Evolutionary conservation across 257 asterid genomes (phyloP).

Genomic region (Salvia rosmarinus): DNA sequence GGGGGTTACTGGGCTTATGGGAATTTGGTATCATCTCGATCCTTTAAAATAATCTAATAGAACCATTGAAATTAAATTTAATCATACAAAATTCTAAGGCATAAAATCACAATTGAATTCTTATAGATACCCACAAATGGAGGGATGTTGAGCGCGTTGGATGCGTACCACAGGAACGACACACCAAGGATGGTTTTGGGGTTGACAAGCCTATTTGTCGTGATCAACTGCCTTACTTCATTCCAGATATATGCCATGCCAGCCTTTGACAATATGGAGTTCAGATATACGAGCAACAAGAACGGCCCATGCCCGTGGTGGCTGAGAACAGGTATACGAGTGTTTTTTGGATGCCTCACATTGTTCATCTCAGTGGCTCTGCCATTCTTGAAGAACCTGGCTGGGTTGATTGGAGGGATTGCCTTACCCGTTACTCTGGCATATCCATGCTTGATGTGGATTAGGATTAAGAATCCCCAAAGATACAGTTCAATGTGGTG

Average conservation of each 20-base stretch:
- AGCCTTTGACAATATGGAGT: constrained; percentile 84
- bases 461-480: constrained; percentile 61
- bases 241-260: constrained; percentile 97
- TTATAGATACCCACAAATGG: constrained; percentile 75
- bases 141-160: constrained; percentile 70
- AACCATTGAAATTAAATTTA: neutral
- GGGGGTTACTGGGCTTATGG: constrained; percentile 97
- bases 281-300: constrained; percentile 71
- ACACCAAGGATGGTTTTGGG: constrained; percentile 55
- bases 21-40: constrained; percentile 32
- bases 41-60: neutral
- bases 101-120: neutral
- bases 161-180: constrained; percentile 63
- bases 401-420: constrained; percentile 78
- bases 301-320: constrained; percentile 83
- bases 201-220: constrained; percentile 63
- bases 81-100: neutral
- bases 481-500: constrained; percentile 60
- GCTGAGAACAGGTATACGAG: constrained; percentile 58
- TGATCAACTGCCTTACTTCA: constrained; percentile 74
- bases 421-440: constrained; percentile 85
- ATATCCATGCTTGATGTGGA: constrained; percentile 90
- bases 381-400: constrained; percentile 74
- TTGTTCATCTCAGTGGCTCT: constrained; percentile 82
- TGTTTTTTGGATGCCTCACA: constrained; percentile 75